A percentile compares a stretch with the other conserved stretches of the same genome.
These are phyloP conservation scores for Aristolochia fimbriata DNA, from an alignment of 164 flowering plant genomes.

Conservation along the genomic window DNA sequence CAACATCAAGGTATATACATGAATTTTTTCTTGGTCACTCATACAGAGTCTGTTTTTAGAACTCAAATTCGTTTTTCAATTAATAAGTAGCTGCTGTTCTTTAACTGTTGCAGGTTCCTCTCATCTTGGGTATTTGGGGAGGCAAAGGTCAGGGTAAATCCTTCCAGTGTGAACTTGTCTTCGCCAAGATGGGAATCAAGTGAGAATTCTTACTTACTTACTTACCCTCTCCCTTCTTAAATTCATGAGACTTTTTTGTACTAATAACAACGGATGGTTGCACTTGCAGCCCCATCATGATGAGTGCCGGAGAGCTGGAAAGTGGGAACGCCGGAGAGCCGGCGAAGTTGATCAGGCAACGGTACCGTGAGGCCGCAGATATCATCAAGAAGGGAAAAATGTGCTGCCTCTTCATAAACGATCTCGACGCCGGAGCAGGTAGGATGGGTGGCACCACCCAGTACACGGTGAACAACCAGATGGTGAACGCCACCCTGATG, in stretches of 20 bases:
- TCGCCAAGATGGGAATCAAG: conserved; percentile 43
- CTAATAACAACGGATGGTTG: too few species aligned
- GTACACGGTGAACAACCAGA: conserved; percentile 49
- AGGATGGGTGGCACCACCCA: conserved; percentile 44
- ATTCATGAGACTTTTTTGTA: too few species aligned
- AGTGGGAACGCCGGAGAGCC: conserved; percentile 50
- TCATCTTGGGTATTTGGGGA: conserved; percentile 54
- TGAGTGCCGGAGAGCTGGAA: conserved; percentile 45
- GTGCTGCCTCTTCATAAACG: conserved; percentile 43
- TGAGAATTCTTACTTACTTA: conserved; percentile 11
- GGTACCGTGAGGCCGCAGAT: conserved; percentile 47
- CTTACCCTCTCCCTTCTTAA: too few species aligned
- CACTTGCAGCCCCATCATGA: conserved; percentile 31
- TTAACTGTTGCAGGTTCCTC: conserved; percentile 35
- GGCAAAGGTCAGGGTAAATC: conserved; percentile 65
- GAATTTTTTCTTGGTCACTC: background rate
- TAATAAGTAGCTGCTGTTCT: background rate
- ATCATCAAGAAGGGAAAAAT: conserved; percentile 38
- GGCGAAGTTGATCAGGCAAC: conserved; percentile 35
- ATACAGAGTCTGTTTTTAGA: background rate
- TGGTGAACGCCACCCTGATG: conserved; percentile 51
- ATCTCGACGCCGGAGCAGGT: conserved; percentile 49
- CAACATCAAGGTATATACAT: conserved; percentile 35
- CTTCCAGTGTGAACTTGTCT: conserved; percentile 61
- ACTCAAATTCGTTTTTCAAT: background rate